Evolutionary conservation across 352 stramenopile species (phyloP).

Genomic region (Pythium insidiosum): DNA sequence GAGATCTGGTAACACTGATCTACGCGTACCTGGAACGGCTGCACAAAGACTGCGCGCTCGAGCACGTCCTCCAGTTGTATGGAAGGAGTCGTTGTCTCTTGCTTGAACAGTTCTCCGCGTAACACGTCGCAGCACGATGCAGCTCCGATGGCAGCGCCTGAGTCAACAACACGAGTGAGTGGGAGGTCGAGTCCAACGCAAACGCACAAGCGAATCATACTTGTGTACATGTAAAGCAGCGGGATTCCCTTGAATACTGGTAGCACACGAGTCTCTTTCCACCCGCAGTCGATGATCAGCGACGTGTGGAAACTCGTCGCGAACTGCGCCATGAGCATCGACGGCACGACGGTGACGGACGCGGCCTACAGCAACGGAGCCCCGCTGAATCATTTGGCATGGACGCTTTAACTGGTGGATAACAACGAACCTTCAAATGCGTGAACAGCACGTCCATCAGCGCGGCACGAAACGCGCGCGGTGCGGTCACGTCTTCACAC

Average conservation of each 20-base stretch:
- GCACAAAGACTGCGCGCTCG: conserved; percentile 68
- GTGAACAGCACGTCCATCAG: conserved; percentile 56
- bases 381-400: too few relatives aligned
- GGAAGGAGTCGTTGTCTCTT: not conserved
- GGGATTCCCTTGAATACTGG: conserved; percentile 82
- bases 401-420: too few relatives aligned
- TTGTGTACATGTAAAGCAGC: conserved; percentile 56
- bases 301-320: conserved; percentile 67
- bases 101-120: not conserved
- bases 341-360: conserved; percentile 58
- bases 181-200: not conserved
- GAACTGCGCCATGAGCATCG: conserved; percentile 55
- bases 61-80: conserved; percentile 45
- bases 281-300: conserved; percentile 75
- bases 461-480: conserved; percentile 50
- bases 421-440: conserved; percentile 36
- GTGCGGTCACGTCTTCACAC: conserved; percentile 68
- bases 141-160: conserved; percentile 39
- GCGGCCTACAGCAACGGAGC: conserved; percentile 25
- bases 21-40: conserved; percentile 20
- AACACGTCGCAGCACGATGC: conserved; percentile 29
- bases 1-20: not conserved
- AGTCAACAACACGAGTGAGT: not conserved
- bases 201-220: conserved; percentile 15
- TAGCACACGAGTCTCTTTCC: conserved; percentile 58